A percentile compares a stretch with the other conserved stretches of the same genome.
phyloP scores from a whole-genome alignment of 1,139 yeast genomes.

The Saccharomyces hybrid region DNA sequence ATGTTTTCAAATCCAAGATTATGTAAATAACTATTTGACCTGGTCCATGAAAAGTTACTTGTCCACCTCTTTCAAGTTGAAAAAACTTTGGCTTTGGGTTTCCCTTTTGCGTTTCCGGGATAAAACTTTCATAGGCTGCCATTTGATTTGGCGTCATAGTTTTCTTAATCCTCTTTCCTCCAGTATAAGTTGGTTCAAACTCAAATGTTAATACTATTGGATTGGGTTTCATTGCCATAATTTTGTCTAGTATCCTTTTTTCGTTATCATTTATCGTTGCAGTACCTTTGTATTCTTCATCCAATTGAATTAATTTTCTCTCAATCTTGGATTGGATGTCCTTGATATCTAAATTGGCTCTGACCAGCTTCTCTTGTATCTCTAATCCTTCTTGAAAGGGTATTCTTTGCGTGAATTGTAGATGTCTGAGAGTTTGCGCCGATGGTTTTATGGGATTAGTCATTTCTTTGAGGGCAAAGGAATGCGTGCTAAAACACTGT shows the following conservation, averaged over 20 bases:
- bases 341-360: constrained; percentile 58
- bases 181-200: constrained; percentile 78
- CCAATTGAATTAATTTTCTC: constrained; percentile 35
- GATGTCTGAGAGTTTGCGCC: constrained; percentile 45
- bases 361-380: constrained; percentile 56
- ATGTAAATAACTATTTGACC: constrained; percentile 90
- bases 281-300: constrained; percentile 37
- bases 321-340: constrained; percentile 44
- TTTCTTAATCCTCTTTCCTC: constrained; percentile 74
- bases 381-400: constrained; percentile 52
- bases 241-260: constrained; percentile 37
- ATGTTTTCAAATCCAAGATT: constrained; percentile 62
- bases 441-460: constrained; percentile 30
- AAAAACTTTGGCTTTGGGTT: no score
- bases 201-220: constrained; percentile 72
- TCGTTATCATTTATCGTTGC: constrained; percentile 40
- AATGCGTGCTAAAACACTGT: neutral
- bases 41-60: constrained; percentile 92
- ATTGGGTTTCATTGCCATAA: constrained; percentile 47
- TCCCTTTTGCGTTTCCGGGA: constrained; percentile 26
- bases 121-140: constrained; percentile 23
- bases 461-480: neutral
- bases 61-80: constrained; percentile 95
- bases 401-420: constrained; percentile 50
- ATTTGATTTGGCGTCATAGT: constrained; percentile 36